Conservation (phyloP, 768 basidiomycete genomes). For the Amanita rubescens region DNA sequence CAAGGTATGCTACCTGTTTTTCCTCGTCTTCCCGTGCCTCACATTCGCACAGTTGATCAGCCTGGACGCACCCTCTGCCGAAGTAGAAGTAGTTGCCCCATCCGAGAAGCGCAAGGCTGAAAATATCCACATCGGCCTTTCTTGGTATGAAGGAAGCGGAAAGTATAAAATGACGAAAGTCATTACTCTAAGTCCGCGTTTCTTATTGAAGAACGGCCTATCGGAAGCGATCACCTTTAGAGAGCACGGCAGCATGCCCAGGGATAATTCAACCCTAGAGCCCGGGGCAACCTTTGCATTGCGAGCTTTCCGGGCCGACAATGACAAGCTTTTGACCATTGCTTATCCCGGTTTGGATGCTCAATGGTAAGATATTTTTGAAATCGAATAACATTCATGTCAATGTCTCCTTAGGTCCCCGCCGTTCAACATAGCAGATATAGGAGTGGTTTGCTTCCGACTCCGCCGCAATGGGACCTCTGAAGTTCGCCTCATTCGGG, state of each 20-base stretch:
- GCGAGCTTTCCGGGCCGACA: constrained; percentile 55
- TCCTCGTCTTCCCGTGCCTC: background rate
- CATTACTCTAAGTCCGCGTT: constrained; percentile 85
- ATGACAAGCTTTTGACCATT: constrained; percentile 72
- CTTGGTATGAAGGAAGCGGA: constrained; percentile 90
- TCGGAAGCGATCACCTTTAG: constrained; percentile 66
- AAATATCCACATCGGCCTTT: constrained; percentile 77
- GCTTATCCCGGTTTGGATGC: constrained; percentile 82
- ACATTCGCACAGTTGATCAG: constrained; percentile 53
- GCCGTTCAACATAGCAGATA: constrained; percentile 86
- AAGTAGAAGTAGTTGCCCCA: constrained; percentile 69
- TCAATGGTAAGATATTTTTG: constrained; percentile 51
- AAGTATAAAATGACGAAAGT: constrained; percentile 97
- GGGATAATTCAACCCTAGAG: constrained; percentile 50
- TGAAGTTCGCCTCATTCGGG: constrained; percentile 51
- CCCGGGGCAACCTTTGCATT: constrained; percentile 67
- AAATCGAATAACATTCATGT: background rate
- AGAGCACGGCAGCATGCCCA: constrained; percentile 70
- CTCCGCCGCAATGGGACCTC: constrained; percentile 34
- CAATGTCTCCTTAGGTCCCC: constrained; percentile 60
- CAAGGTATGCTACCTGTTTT: constrained; percentile 44
- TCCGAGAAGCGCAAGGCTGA: constrained; percentile 55
- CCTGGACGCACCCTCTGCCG: constrained; percentile 89
- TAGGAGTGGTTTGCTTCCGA: constrained; percentile 76
- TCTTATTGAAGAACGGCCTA: constrained; percentile 81